Conservation (phyloP, 495 filamentous ascomycete genomes). For the Talaromyces proteolyticus region DNA sequence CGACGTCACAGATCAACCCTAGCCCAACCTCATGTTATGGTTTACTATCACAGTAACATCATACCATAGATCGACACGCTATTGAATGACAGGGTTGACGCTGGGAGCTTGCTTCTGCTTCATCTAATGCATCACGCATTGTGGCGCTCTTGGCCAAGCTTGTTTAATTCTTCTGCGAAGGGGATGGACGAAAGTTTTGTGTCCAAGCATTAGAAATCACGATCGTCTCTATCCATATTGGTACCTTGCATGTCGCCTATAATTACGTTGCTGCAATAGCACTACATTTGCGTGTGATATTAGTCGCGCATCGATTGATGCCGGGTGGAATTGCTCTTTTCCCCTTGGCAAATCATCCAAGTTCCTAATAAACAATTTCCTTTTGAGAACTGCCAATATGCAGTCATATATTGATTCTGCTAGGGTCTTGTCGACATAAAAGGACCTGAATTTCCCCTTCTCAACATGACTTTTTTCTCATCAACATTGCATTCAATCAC, state of each 20-base stretch:
- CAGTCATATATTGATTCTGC: not conserved
- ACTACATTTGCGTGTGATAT: too few relatives aligned
- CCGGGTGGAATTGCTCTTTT: not conserved
- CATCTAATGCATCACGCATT: not conserved
- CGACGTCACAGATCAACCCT: not conserved
- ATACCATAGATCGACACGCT: not conserved
- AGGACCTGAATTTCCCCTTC: conserved; percentile 14
- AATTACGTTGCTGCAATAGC: too few relatives aligned
- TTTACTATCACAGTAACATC: too few relatives aligned
- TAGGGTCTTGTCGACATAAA: conserved; percentile 5
- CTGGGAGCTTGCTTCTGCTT: not conserved
- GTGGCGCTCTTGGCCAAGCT: too few relatives aligned
- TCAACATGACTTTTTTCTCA: conserved; percentile 17
- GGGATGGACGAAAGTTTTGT: too few relatives aligned
- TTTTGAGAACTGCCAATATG: not conserved
- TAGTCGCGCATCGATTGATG: not conserved
- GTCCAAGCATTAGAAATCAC: too few relatives aligned
- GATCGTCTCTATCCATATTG: not conserved
- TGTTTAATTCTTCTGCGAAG: not conserved
- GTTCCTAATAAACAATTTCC: too few relatives aligned
- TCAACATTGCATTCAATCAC: conserved; percentile 9
- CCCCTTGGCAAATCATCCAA: conserved; percentile 8
- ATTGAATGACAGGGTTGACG: not conserved
- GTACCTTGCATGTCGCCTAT: not conserved
- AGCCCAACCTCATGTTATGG: not conserved